Percentiles rank a stretch among this genome's conserved stretches.
phyloP scores from a whole-genome alignment of 2,329 filamentous ascomycete species.

The Bipolaris oryzae region DNA sequence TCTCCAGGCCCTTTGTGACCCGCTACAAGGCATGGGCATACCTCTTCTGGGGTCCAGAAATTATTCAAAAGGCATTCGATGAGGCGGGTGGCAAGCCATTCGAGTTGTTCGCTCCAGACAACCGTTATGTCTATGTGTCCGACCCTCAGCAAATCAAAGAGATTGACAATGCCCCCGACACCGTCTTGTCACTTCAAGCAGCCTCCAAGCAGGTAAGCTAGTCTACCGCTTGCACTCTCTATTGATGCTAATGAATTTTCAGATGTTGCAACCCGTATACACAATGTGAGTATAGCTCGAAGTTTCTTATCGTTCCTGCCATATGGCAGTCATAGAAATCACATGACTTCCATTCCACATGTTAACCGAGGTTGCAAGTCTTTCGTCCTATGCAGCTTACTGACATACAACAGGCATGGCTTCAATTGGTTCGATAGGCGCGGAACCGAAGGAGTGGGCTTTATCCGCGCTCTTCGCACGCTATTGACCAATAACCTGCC shows the following conservation, averaged over 20 bases:
- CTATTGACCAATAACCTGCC: constrained; percentile 30
- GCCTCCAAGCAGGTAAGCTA: constrained; percentile 21
- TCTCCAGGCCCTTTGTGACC: constrained; percentile 10
- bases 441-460: constrained; percentile 35
- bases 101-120: constrained; percentile 21
- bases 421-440: constrained; percentile 41
- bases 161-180: constrained; percentile 22
- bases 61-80: constrained; percentile 20
- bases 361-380: not conserved
- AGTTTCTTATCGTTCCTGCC: not conserved
- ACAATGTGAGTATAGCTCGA: constrained; percentile 12
- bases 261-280: constrained; percentile 23
- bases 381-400: not conserved
- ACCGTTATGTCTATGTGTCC: constrained; percentile 22
- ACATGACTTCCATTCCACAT: not conserved
- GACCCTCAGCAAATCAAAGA: constrained; percentile 24
- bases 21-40: constrained; percentile 21
- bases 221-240: not conserved
- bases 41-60: constrained; percentile 21
- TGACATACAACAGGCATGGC: constrained; percentile 30
- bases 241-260: not conserved
- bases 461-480: constrained; percentile 27
- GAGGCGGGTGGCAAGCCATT: constrained; percentile 19
- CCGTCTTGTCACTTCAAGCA: constrained; percentile 22
- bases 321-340: too few species aligned